Percentiles rank a stretch among this genome's conserved stretches.
phyloP scores from a whole-genome alignment of 148 eudicot species.

The Nepenthes mirabilis region DNA sequence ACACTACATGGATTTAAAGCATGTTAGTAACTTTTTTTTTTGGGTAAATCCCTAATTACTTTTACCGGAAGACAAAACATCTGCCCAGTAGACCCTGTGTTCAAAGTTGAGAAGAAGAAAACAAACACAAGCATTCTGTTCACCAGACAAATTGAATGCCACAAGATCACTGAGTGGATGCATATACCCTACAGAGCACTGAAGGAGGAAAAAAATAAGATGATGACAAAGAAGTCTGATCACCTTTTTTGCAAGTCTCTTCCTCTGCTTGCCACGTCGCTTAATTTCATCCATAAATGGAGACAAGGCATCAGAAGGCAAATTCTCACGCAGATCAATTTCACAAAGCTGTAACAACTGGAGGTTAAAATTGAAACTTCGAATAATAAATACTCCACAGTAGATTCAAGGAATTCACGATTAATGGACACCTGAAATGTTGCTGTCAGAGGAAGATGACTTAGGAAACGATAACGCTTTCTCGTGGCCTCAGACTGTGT shows the following conservation, averaged over 20 bases:
- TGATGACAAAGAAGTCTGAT: neutral
- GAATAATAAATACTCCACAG: neutral
- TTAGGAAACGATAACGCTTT: constrained; percentile 80
- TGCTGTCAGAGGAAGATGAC: constrained; percentile 89
- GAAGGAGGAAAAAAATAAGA: neutral
- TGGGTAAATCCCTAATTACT: too few species aligned
- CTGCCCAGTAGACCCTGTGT: too few species aligned
- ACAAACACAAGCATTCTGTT: neutral
- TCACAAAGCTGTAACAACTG: constrained; percentile 70
- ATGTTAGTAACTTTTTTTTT: too few species aligned
- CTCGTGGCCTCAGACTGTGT: constrained; percentile 92
- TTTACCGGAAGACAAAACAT: too few species aligned
- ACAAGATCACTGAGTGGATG: neutral
- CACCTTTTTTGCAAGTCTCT: constrained; percentile 71
- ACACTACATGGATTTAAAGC: too few species aligned
- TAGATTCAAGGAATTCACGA: neutral
- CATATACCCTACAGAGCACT: neutral
- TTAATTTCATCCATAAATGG: constrained; percentile 91
- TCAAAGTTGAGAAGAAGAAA: neutral
- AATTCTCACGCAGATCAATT: constrained; percentile 37
- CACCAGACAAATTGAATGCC: neutral
- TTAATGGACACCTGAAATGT: constrained; percentile 58
- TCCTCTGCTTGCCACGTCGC: constrained; percentile 80
- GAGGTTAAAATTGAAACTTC: constrained; percentile 5
- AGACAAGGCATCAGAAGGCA: constrained; percentile 60